Conservation (phyloP, 805 yeast genomes). For the Citeromyces matritensis region DNA sequence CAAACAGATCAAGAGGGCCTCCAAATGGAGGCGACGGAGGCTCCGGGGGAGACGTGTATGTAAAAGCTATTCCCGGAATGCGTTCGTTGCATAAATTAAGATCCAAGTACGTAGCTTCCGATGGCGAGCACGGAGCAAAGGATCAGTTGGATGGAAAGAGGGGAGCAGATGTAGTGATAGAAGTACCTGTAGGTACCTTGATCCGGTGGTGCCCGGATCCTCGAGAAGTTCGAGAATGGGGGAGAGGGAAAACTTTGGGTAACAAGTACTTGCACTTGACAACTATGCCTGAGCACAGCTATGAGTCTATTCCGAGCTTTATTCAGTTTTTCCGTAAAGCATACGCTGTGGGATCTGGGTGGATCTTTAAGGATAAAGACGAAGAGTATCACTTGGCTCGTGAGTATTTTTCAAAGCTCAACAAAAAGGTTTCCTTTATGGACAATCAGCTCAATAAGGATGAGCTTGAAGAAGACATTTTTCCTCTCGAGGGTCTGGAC, state of each 20-base stretch:
- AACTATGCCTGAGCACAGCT: conserved; percentile 8
- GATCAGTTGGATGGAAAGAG: conserved; percentile 76
- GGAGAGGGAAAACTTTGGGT: conserved; percentile 3
- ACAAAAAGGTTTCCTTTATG: conserved; percentile 45
- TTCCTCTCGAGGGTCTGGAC: conserved; percentile 79
- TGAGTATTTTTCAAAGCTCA: conserved; percentile 52
- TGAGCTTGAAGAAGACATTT: conserved; percentile 49
- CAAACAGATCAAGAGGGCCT: conserved; percentile 77
- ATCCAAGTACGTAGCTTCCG: conserved; percentile 53
- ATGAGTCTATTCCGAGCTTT: conserved; percentile 16
- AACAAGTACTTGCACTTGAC: conserved; percentile 12
- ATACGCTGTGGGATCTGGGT: conserved; percentile 65
- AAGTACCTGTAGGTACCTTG: conserved; percentile 87
- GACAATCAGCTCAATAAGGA: conserved; percentile 42
- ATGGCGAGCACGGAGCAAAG: conserved; percentile 59
- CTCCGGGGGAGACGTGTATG: conserved; percentile 73
- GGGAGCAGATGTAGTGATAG: conserved; percentile 67
- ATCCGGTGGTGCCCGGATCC: conserved; percentile 80
- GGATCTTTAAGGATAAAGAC: conserved; percentile 74
- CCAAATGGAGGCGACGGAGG: conserved; percentile 99
- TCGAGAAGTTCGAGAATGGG: conserved; percentile 18
- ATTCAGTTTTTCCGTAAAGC: conserved; percentile 51
- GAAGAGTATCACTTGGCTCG: conserved; percentile 53
- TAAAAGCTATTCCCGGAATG: conserved; percentile 63
- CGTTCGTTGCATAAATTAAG: conserved; percentile 58